Evolutionary conservation across 73 alveolate genomes (phyloP), one percentile per base, ranked within the genome.

Genomic region (Paramecium octaurelia): DNA sequence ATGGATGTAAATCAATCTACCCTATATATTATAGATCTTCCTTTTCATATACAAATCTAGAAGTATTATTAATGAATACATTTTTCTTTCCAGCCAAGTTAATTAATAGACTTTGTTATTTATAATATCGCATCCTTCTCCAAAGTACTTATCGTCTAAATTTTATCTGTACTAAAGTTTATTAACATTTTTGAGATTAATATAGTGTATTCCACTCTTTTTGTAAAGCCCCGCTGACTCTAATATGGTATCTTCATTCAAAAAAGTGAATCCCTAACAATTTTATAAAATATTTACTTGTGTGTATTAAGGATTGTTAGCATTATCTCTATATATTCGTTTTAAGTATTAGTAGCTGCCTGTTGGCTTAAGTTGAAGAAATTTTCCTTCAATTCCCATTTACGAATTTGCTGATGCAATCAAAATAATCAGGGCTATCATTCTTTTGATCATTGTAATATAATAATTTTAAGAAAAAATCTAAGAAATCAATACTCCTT

Each of bases 81-180:
- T 75, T n/a, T 75, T 40, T 75, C 68, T 75, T 12, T 75, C 88
- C 16, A 36, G 12, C 88, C 88, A 75, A 34, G 88, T 75, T 27
- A 75, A 75, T 75, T 75, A 20, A 75, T 75, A 75, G 20, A 75
- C 42, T 75, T 75, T 75, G 6, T 44, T 21, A 36, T 75, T 40
- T n/a, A 75, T 75, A 34, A 75, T 75, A 75, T 75, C 88, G 12
- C 88, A 75, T 11, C 88, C 88, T 35, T 75, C 88, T n/a, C 88
- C 88, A 40, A 75, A 75, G 27, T 14, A 75, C 23, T 29, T 1
- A 36, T 14, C 35, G 16, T 29, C 57, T 36, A 75, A 75, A 31
- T 29, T 36, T 8, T 36, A 14, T 1, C 16, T 1, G 7, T 75
- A 0, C 12, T 34, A 75, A 36, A 40, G 36, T 14, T 18, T 75